Evolutionary conservation across 23 red algal species (phyloP), one percentile per base, ranked within the genome.

Genomic region (Porphyridium purpureum): DNA sequence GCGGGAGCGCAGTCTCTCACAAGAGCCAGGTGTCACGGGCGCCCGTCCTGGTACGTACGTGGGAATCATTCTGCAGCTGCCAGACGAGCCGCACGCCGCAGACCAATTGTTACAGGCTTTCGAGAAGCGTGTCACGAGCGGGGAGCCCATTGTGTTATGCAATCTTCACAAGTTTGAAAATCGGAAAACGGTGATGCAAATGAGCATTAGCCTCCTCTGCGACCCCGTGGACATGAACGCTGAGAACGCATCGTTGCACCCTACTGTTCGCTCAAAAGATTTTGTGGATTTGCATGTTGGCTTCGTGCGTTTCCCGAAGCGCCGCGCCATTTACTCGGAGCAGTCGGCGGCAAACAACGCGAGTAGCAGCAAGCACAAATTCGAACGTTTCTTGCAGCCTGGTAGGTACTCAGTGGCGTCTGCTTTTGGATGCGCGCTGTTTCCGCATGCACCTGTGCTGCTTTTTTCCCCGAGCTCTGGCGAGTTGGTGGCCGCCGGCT

Each of bases 381-480:
- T 73, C 52, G 84, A 81, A 56, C 70, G 84, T 23, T 92, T 40
- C 52, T 58, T 92, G 47, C 20, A 23, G 33, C 73, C 69, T 24
- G 74, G 49, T 7, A 29, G 71, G 15, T 81, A 47, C 35, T 69
- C 62, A 8, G 78, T 86, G 24, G 88, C 74, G 33, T 81, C 88
- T 24, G 57, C 72, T 15, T 94, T 83, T 59, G 86, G 72, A n/a
- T 76, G 62, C 0, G 54, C 62, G n/a, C 55, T 73, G 29, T 95
- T 76, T 70, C 59, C 79, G 22, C 88, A 77, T 4, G 79, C 88
- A 23, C 88, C 88, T 30, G 78, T 60, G 22, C 58, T 95, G 48
- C 47, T 86, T 0, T 64, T 61, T 27, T 47, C 26, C 23, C 28
- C 40, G 27, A 24, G 20, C 31, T n/a, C n/a, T n/a, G 67, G 74